These are phyloP conservation scores for Flammula alnicola DNA, from an alignment of 1,284 basidiomycete genomes.

Conservation along the genomic window DNA sequence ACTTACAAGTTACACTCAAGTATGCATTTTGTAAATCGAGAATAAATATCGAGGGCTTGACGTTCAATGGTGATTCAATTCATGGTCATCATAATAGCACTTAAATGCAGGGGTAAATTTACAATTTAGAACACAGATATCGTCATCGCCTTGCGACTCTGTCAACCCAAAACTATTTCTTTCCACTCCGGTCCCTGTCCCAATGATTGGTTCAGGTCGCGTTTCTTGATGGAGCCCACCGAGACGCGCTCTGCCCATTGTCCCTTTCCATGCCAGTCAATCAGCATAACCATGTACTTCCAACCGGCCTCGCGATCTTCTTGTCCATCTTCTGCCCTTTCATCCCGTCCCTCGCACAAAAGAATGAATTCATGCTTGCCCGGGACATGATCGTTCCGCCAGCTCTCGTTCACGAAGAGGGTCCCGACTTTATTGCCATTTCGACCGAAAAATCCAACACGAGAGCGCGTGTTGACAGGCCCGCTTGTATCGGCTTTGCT, in stretches of 20 bases:
- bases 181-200: constrained; percentile 16
- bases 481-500: no score
- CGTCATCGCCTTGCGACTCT: no score
- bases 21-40: no score
- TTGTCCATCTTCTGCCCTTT: not conserved
- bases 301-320: constrained; percentile 3
- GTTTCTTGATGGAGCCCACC: constrained; percentile 9
- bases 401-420: constrained; percentile 3
- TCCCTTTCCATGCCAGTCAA: constrained; percentile 10
- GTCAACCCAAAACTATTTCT: constrained; percentile 17
- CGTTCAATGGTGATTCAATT: no score
- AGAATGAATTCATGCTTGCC: constrained; percentile 7
- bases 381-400: constrained; percentile 4
- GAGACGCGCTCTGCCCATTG: constrained; percentile 19
- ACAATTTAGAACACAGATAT: no score
- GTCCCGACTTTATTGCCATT: not conserved
- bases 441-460: constrained; percentile 3
- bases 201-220: constrained; percentile 2
- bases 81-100: no score
- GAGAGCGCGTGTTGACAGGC: no score
- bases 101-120: no score
- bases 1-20: no score
- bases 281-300: constrained; percentile 14
- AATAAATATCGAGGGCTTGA: no score
- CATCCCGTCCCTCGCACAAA: constrained; percentile 6